Evolutionary conservation across 1,139 yeast genomes (phyloP).

Genomic region (Candida sp.): DNA sequence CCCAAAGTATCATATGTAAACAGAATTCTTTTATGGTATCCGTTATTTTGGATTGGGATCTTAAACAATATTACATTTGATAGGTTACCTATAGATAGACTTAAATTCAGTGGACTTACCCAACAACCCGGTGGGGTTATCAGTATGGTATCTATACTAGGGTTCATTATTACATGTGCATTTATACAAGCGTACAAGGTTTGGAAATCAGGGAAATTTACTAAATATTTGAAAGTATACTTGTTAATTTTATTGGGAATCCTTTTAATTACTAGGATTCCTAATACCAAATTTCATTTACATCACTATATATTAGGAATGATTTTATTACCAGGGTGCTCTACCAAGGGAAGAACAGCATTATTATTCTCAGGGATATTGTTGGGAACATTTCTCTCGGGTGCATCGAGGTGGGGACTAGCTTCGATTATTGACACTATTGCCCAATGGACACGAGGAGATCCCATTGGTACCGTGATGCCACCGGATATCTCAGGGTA

Average conservation of each 20-base stretch:
- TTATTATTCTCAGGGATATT: slow-evolving; percentile 79
- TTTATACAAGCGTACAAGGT: slow-evolving; percentile 72
- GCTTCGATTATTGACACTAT: slow-evolving; percentile 86
- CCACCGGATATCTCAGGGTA: slow-evolving; percentile 49
- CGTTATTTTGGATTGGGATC: slow-evolving; percentile 81
- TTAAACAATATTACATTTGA: slow-evolving; percentile 88
- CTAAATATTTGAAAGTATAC: slow-evolving; percentile 54
- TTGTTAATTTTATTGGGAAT: slow-evolving; percentile 43
- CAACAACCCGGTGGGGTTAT: slow-evolving; percentile 75
- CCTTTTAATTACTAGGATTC: slow-evolving; percentile 46
- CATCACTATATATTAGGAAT: slow-evolving; percentile 90
- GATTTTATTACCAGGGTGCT: slow-evolving; percentile 80
- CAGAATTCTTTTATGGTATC: slow-evolving; percentile 67
- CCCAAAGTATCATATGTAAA: slow-evolving; percentile 41
- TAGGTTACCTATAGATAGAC: slow-evolving; percentile 80
- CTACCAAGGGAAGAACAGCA: slow-evolving; percentile 71
- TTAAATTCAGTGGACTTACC: slow-evolving; percentile 66
- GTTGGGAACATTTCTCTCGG: slow-evolving; percentile 77
- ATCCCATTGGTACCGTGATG: slow-evolving; percentile 59
- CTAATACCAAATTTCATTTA: slow-evolving; percentile 72
- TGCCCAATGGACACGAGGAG: slow-evolving; percentile 64
- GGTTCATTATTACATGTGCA: slow-evolving; percentile 50
- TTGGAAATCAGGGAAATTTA: slow-evolving; percentile 78
- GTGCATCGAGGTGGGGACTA: slow-evolving; percentile 90
- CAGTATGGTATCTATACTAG: slow-evolving; percentile 53